Evolutionary conservation across 2,329 filamentous ascomycete genomes (phyloP).

Genomic region (Aplosporella prunicola): DNA sequence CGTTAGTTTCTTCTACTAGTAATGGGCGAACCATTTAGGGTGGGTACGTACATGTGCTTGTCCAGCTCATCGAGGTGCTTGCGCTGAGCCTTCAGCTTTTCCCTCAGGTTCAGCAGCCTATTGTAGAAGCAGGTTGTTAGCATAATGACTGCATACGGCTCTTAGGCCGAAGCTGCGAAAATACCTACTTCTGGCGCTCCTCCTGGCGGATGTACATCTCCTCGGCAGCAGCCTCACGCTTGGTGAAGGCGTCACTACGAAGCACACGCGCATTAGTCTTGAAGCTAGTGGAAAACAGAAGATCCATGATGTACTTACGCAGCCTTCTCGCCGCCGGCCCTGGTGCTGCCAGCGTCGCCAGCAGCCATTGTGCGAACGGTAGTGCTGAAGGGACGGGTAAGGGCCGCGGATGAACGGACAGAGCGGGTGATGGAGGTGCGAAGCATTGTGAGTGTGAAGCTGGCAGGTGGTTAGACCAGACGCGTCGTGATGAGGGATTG

Average conservation of each 20-base stretch:
- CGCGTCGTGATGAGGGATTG: slow-evolving; percentile 4
- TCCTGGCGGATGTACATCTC: slow-evolving; percentile 75
- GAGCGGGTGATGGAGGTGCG: slow-evolving; percentile 31
- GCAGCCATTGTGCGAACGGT: slow-evolving; percentile 33
- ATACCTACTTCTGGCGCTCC: slow-evolving; percentile 71
- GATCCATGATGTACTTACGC: slow-evolving; percentile 20
- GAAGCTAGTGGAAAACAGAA: background rate
- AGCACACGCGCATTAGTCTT: too few species aligned
- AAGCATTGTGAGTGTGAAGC: slow-evolving; percentile 22
- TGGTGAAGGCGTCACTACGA: slow-evolving; percentile 77
- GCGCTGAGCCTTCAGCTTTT: slow-evolving; percentile 64
- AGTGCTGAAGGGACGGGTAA: slow-evolving; percentile 34
- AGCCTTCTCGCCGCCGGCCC: slow-evolving; percentile 30
- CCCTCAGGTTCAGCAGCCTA: slow-evolving; percentile 59
- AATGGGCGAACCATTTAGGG: background rate
- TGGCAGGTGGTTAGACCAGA: slow-evolving; percentile 9
- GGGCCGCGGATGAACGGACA: slow-evolving; percentile 28
- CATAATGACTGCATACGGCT: too few species aligned
- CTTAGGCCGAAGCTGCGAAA: too few species aligned
- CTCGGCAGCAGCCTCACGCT: slow-evolving; percentile 81
- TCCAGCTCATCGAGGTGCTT: slow-evolving; percentile 76
- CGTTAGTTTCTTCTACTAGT: slow-evolving; percentile 10
- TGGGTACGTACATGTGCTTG: slow-evolving; percentile 65
- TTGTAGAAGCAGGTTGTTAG: background rate
- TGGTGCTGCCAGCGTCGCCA: slow-evolving; percentile 34